Evolutionary conservation across 2,329 filamentous ascomycete species (phyloP).

Genomic region (Tolypocladium nubicola): DNA sequence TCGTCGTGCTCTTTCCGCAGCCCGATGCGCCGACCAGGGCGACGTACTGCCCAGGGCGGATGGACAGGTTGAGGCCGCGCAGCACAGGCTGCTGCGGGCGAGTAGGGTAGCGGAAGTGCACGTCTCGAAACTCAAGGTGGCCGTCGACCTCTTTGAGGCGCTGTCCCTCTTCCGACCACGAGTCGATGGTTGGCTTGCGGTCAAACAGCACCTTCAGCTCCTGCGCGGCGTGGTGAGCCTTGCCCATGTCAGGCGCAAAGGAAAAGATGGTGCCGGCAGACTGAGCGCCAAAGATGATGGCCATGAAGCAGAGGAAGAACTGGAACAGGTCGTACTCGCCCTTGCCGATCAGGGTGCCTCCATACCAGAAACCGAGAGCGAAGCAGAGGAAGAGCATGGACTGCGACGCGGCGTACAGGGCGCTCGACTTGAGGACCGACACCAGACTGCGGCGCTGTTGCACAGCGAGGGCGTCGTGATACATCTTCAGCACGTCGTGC

Average conservation of each 20-base stretch:
- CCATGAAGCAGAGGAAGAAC: conserved; percentile 85
- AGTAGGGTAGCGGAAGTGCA: conserved; percentile 91
- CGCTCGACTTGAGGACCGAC: conserved; percentile 66
- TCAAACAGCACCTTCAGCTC: conserved; percentile 80
- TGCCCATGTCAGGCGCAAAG: conserved; percentile 86
- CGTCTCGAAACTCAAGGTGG: conserved; percentile 77
- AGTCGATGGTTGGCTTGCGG: conserved; percentile 69
- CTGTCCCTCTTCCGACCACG: conserved; percentile 63
- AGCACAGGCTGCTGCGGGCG: conserved; percentile 87
- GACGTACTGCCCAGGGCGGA: conserved; percentile 71
- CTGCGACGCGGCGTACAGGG: conserved; percentile 76
- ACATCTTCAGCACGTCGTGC: conserved; percentile 63
- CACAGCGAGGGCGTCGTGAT: conserved; percentile 52
- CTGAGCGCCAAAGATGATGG: conserved; percentile 85
- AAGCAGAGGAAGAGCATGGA: conserved; percentile 75
- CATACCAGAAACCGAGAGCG: conserved; percentile 89
- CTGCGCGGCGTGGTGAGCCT: conserved; percentile 74
- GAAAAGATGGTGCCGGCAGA: conserved; percentile 84
- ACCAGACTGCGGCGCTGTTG: conserved; percentile 60
- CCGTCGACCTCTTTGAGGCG: conserved; percentile 57
- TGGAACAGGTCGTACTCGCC: conserved; percentile 68
- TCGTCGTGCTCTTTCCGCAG: conserved; percentile 90
- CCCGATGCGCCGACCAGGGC: conserved; percentile 91
- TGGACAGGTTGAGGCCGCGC: conserved; percentile 64
- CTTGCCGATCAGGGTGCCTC: conserved; percentile 62